Evolutionary conservation across 1,284 basidiomycete genomes (phyloP).

Genomic region (Erythrobasidium hasegawianum): DNA sequence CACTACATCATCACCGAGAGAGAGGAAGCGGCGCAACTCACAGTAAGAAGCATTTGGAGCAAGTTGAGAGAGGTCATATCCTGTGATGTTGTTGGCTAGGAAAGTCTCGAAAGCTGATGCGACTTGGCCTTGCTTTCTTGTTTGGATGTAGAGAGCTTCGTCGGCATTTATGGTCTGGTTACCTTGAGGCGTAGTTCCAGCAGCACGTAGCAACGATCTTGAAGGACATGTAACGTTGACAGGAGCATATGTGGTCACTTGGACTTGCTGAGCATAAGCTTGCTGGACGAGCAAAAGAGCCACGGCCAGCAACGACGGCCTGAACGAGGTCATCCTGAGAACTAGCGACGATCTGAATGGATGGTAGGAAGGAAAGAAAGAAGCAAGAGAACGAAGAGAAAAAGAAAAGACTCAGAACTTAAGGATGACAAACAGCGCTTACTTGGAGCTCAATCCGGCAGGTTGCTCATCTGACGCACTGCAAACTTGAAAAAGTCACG

Average conservation of each 20-base stretch:
- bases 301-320: neutral
- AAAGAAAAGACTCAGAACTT: too few species aligned
- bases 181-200: constrained; percentile 5
- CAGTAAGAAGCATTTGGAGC: constrained; percentile 33
- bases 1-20: neutral
- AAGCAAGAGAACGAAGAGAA: neutral
- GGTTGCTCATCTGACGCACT: too few species aligned
- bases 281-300: neutral
- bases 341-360: too few species aligned
- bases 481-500: too few species aligned
- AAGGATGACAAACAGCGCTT: too few species aligned
- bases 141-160: constrained; percentile 25
- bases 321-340: neutral
- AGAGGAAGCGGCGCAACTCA: neutral
- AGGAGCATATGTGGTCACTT: constrained; percentile 12
- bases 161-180: constrained; percentile 30
- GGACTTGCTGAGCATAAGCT: constrained; percentile 1
- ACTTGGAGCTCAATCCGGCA: too few species aligned
- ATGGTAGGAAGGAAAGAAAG: neutral
- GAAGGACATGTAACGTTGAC: constrained; percentile 32
- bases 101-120: constrained; percentile 22
- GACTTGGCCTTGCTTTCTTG: constrained; percentile 17
- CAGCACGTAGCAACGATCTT: constrained; percentile 20
- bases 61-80: constrained; percentile 24
- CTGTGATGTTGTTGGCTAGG: constrained; percentile 31